These are phyloP conservation scores for Rehmannia glutinosa DNA, from an alignment of 257 asterid species.

Conservation along the genomic window DNA sequence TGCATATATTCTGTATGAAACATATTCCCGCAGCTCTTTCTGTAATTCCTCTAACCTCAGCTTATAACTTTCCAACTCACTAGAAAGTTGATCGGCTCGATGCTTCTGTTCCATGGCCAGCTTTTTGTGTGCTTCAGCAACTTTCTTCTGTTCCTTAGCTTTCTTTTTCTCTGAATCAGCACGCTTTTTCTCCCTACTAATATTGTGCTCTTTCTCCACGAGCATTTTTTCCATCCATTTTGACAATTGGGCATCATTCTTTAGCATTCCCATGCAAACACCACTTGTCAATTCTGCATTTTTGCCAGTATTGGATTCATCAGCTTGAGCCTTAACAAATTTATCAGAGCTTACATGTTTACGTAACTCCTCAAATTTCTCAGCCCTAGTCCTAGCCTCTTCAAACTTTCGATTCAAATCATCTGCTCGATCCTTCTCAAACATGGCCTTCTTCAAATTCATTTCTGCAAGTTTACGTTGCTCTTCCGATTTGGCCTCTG, in stretches of 20 bases:
- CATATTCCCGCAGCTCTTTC: conserved; percentile 41
- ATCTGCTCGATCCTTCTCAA: conserved; percentile 55
- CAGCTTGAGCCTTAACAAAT: conserved; percentile 22
- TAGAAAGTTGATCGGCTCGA: conserved; percentile 49
- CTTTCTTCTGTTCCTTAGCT: conserved; percentile 51
- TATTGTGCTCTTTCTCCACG: conserved; percentile 35
- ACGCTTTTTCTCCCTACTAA: conserved; percentile 37
- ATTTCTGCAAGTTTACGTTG: conserved; percentile 43
- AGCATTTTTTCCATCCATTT: conserved; percentile 35
- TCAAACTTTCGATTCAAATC: conserved; percentile 53
- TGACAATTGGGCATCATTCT: conserved; percentile 22
- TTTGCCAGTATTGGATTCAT: conserved; percentile 20
- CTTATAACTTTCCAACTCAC: conserved; percentile 48
- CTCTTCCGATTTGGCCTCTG: conserved; percentile 45
- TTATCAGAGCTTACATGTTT: conserved; percentile 30
- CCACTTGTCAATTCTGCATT: conserved; percentile 15
- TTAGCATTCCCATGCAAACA: conserved; percentile 18
- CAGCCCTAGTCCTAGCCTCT: conserved; percentile 38
- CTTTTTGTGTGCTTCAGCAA: conserved; percentile 46
- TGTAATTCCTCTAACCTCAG: conserved; percentile 49
- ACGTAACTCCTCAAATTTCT: conserved; percentile 38
- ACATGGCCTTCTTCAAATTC: conserved; percentile 46
- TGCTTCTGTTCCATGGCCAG: conserved; percentile 46
- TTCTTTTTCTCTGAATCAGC: conserved; percentile 52
- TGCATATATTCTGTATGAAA: conserved; percentile 30